phyloP scores from a whole-genome alignment of 2,329 filamentous ascomycete genomes.

The Berkeleyomyces rouxiae region DNA sequence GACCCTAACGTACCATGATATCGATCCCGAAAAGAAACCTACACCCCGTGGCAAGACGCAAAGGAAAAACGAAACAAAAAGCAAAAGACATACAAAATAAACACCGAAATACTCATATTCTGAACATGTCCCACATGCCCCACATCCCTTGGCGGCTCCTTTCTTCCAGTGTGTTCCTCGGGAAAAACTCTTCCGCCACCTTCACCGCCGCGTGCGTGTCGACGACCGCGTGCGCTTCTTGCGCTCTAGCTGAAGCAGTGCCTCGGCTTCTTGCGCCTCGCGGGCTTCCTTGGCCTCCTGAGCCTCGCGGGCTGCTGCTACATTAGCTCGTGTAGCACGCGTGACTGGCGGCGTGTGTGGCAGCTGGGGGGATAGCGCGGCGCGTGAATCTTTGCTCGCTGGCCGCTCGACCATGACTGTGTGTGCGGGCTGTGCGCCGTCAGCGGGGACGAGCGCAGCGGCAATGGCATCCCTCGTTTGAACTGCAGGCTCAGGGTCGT shows the following conservation, averaged over 20 bases:
- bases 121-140: background rate
- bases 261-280: background rate
- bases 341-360: background rate
- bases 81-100: background rate
- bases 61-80: background rate
- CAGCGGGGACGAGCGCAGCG: background rate
- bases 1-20: no score
- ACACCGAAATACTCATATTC: background rate
- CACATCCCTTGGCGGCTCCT: background rate
- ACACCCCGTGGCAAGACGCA: background rate
- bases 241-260: background rate
- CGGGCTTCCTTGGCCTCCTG: background rate
- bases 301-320: slow-evolving; percentile 2
- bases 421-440: background rate
- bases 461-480: background rate
- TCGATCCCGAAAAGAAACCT: background rate
- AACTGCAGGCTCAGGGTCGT: slow-evolving; percentile 15
- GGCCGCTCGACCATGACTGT: background rate
- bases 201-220: slow-evolving; percentile 14
- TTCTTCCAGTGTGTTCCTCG: background rate
- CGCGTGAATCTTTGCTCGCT: background rate
- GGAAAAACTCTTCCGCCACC: background rate
- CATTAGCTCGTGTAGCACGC: slow-evolving; percentile 11
- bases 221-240: slow-evolving; percentile 17
- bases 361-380: background rate